These are phyloP conservation scores for Prillingera fragicola DNA, from an alignment of 1,284 basidiomycete species.

Conservation along the genomic window DNA sequence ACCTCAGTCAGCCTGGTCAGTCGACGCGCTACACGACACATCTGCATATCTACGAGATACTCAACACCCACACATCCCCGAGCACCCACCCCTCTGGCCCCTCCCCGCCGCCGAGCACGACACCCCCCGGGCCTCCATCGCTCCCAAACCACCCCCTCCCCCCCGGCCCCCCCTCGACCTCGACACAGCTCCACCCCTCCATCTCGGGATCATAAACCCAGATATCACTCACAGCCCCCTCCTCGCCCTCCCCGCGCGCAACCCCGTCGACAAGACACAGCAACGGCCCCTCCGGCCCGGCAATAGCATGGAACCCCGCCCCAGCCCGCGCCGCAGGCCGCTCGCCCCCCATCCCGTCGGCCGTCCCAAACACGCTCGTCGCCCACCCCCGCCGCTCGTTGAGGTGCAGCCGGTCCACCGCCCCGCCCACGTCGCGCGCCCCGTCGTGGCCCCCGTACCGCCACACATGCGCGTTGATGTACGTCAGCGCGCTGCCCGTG, in stretches of 20 bases:
- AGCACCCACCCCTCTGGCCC: conserved; percentile 36
- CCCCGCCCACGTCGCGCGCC: conserved; percentile 28
- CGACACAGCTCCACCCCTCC: conserved; percentile 18
- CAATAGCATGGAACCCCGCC: conserved; percentile 17
- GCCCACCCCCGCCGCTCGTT: background rate
- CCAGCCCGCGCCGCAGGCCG: conserved; percentile 3
- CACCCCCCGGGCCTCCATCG: conserved; percentile 10
- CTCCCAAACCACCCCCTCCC: conserved; percentile 44
- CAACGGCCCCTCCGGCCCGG: too few species aligned
- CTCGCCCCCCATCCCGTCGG: conserved; percentile 8
- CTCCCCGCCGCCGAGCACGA: conserved; percentile 41
- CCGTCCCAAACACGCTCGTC: conserved; percentile 4
- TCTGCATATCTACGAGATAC: background rate
- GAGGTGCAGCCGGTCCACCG: conserved; percentile 20
- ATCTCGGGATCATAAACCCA: conserved; percentile 20
- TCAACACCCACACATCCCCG: conserved; percentile 36
- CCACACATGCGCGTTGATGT: conserved; percentile 11
- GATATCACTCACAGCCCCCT: conserved; percentile 21
- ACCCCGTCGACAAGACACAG: too few species aligned
- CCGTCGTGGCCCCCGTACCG: conserved; percentile 34
- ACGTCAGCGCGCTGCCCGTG: conserved; percentile 24
- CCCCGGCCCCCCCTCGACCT: conserved; percentile 10
- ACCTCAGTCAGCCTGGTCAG: too few species aligned
- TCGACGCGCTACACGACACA: background rate
- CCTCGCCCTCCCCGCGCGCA: conserved; percentile 1